Conservation (phyloP, 352 stramenopile genomes). For the Phytopythium montanum region DNA sequence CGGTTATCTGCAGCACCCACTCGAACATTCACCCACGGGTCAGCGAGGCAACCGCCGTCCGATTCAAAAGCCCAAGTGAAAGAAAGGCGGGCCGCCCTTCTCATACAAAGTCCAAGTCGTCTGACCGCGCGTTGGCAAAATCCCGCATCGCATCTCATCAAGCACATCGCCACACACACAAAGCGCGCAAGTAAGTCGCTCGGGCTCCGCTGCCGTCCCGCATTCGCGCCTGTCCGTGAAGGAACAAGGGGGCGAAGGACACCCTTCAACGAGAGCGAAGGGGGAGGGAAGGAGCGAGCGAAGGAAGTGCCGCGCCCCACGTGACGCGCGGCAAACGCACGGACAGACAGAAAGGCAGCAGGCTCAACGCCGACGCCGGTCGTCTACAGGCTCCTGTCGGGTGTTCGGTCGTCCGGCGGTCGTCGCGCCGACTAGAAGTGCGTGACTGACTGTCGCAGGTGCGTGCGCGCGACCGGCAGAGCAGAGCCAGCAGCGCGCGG, state of each 20-base stretch:
- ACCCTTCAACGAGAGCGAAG: no score
- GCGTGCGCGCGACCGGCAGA: neutral
- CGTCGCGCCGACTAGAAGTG: neutral
- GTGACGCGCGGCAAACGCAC: no score
- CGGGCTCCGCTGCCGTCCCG: no score
- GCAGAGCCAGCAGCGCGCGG: neutral
- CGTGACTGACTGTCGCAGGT: neutral
- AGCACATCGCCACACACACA: neutral
- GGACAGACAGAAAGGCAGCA: neutral
- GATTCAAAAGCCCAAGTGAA: slow-evolving; percentile 4
- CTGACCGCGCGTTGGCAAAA: neutral
- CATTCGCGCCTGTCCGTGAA: no score
- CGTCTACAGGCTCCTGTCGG: neutral
- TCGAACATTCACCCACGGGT: slow-evolving; percentile 2
- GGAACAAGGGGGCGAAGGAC: no score
- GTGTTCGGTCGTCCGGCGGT: slow-evolving; percentile 1
- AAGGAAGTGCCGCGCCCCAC: neutral
- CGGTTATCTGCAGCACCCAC: slow-evolving; percentile 1
- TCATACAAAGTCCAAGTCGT: slow-evolving; percentile 6
- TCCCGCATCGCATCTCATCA: neutral
- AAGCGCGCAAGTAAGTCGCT: no score
- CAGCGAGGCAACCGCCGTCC: neutral
- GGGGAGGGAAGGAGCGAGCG: no score
- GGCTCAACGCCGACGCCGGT: neutral
- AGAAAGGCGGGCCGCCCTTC: neutral